Percentiles rank a stretch among this genome's conserved stretches.
phyloP scores from a whole-genome alignment of 768 basidiomycete species.

The Amylocystis lapponica region DNA sequence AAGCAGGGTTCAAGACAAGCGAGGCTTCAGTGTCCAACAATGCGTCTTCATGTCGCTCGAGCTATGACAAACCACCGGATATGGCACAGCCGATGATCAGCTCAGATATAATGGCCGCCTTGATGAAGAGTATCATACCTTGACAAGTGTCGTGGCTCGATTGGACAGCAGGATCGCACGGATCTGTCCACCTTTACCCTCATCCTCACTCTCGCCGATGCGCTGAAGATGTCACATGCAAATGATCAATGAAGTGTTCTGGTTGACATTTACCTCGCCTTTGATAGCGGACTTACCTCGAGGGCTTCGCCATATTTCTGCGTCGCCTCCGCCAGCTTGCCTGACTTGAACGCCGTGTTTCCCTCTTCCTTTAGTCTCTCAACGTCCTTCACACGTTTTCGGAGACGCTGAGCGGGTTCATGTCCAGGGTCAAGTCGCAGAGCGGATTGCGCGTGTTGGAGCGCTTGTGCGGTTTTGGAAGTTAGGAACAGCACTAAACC shows the following conservation, averaged over 20 bases:
- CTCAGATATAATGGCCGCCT: neutral
- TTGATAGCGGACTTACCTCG: constrained; percentile 38
- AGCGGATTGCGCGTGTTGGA: constrained; percentile 66
- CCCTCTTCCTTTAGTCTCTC: constrained; percentile 85
- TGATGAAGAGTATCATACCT: constrained; percentile 37
- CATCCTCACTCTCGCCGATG: constrained; percentile 62
- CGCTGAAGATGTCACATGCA: constrained; percentile 33
- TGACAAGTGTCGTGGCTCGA: constrained; percentile 74
- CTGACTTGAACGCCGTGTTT: constrained; percentile 65
- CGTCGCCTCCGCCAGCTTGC: constrained; percentile 54
- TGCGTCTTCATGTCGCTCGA: constrained; percentile 61
- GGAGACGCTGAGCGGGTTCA: constrained; percentile 59
- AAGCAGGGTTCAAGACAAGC: constrained; percentile 51
- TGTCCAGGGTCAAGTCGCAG: constrained; percentile 77
- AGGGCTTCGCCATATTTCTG: constrained; percentile 68
- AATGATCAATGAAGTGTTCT: neutral
- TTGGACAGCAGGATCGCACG: constrained; percentile 79
- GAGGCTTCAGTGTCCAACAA: constrained; percentile 67
- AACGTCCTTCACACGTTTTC: constrained; percentile 77
- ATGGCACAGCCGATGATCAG: neutral
- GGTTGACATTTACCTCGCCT: neutral
- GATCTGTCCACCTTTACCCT: constrained; percentile 75
- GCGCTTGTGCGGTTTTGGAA: constrained; percentile 63
- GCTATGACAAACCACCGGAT: constrained; percentile 30
- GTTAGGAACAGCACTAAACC: constrained; percentile 74